Percentiles rank a stretch among this genome's conserved stretches.
These are phyloP conservation scores for Ophiosphaerella herpotricha DNA, from an alignment of 2,329 filamentous ascomycete species.

Conservation along the genomic window DNA sequence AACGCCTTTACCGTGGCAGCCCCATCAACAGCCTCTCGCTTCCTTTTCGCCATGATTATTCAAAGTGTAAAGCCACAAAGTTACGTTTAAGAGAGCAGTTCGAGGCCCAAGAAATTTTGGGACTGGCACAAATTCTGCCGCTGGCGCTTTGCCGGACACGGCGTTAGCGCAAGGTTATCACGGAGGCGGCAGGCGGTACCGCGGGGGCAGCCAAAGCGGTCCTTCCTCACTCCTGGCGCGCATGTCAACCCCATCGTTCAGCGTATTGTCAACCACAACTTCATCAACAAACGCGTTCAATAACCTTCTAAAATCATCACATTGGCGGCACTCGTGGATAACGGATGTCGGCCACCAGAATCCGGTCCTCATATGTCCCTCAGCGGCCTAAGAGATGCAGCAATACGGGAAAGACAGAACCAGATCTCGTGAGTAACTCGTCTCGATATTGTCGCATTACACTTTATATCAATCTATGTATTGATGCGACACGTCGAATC, in stretches of 20 bases:
- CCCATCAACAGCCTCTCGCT: conserved; percentile 33
- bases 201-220: conserved; percentile 9
- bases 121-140: conserved; percentile 17
- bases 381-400: conserved; percentile 50
- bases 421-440: conserved; percentile 50
- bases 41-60: conserved; percentile 42
- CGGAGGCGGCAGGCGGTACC: conserved; percentile 13
- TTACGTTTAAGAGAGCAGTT: conserved; percentile 9
- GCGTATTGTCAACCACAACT: conserved; percentile 35
- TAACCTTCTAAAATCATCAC: conserved; percentile 42
- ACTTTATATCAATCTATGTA: conserved; percentile 25
- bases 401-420: conserved; percentile 47
- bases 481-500: conserved; percentile 48
- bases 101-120: conserved; percentile 24
- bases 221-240: conserved; percentile 24
- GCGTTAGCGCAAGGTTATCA: conserved; percentile 32
- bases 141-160: conserved; percentile 19
- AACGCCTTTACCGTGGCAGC: conserved; percentile 22
- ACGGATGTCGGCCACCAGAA: conserved; percentile 53
- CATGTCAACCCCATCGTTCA: conserved; percentile 32
- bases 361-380: conserved; percentile 54
- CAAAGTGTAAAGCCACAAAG: conserved; percentile 5
- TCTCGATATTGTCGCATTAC: conserved; percentile 37
- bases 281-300: conserved; percentile 41
- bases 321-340: conserved; percentile 50